phyloP scores from a whole-genome alignment of 805 yeast species.

The Starmerella riodocensis region DNA sequence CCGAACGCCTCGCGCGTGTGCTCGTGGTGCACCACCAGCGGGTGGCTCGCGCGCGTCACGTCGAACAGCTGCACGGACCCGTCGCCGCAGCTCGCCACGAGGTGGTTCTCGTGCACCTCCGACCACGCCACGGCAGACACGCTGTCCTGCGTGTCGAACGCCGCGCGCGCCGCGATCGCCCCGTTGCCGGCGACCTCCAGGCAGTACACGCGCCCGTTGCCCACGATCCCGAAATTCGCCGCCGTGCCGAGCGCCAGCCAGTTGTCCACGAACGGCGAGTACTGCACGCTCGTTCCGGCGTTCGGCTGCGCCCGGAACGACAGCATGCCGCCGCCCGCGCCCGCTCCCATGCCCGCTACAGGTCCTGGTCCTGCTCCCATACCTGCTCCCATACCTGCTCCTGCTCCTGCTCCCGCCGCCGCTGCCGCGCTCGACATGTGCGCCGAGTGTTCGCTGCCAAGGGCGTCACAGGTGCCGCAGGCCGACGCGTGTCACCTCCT shows the following conservation, averaged over 20 bases:
- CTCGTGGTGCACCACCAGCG: slow-evolving; percentile 35
- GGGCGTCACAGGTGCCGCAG: slow-evolving; percentile 15
- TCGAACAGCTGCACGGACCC: slow-evolving; percentile 79
- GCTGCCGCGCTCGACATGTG: no score
- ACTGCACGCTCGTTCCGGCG: slow-evolving; percentile 76
- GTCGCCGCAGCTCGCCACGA: slow-evolving; percentile 75
- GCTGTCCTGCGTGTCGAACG: slow-evolving; percentile 88
- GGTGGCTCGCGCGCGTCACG: slow-evolving; percentile 31
- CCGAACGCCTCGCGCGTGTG: slow-evolving; percentile 66
- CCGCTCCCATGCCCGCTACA: no score
- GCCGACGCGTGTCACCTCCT: slow-evolving; percentile 19
- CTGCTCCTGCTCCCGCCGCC: background rate
- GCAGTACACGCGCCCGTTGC: slow-evolving; percentile 73
- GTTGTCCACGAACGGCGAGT: slow-evolving; percentile 85
- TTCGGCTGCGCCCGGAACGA: slow-evolving; percentile 62
- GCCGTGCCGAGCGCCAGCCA: slow-evolving; percentile 81
- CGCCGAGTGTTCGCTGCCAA: background rate
- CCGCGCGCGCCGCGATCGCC: slow-evolving; percentile 36
- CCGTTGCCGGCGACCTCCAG: slow-evolving; percentile 61
- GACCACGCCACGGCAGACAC: slow-evolving; percentile 82
- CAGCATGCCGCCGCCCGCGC: slow-evolving; percentile 37
- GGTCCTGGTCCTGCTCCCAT: no score
- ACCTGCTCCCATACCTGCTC: no score
- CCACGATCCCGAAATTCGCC: slow-evolving; percentile 87
- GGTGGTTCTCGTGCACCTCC: slow-evolving; percentile 78